Evolutionary conservation across 352 stramenopile species (phyloP), one percentile per base, ranked within the genome.

Genomic region (Phytophthora pseudosyringae): DNA sequence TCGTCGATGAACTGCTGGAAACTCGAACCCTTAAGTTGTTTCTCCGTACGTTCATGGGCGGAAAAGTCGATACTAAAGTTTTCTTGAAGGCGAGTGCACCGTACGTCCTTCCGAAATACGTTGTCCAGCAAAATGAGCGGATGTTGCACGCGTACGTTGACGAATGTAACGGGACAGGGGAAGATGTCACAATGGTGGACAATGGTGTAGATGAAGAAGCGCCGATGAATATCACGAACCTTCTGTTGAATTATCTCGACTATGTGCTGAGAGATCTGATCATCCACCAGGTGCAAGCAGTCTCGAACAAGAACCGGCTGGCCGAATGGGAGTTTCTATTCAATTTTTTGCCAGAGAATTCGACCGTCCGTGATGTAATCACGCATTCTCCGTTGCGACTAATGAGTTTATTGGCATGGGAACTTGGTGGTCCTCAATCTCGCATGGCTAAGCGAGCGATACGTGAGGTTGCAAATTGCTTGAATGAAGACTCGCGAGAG

Each of bases 251-350:
- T 28, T 60, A 88, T 38, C 51, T 90, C 25, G 75, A 82, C n/a
- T 75, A 75, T 46, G 69, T 88, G 33, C 48, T 90, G 26, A 88
- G 83, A 56, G 81, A 89, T 55, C 31, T 90, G 12, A 79, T 90
- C 18, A 88, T 90, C 29, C 74, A 88, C 48, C 81, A 90, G 38
- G 72, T 88, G 15, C 66, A 86, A 66, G 53, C 58, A 48, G 62
- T 75, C 1, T 76, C 80, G 11, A 89, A 85, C 62, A 57, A 79
- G 10, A 81, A 81, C 21, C 69, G 76, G 8, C 21, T 89, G 5
- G 77, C 73, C 16, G 80, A 89, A 63, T 90, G 76, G 80, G 82
- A 90, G 32, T 93, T 93, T 59, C 62, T 93, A 41, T 78, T 91
- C 44, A 80, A 81, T 49, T 88, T 88, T 31, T 59, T 91, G 32